These are phyloP conservation scores for Suhomyces terraborum DNA, from an alignment of 1,139 yeast genomes.

Conservation along the genomic window DNA sequence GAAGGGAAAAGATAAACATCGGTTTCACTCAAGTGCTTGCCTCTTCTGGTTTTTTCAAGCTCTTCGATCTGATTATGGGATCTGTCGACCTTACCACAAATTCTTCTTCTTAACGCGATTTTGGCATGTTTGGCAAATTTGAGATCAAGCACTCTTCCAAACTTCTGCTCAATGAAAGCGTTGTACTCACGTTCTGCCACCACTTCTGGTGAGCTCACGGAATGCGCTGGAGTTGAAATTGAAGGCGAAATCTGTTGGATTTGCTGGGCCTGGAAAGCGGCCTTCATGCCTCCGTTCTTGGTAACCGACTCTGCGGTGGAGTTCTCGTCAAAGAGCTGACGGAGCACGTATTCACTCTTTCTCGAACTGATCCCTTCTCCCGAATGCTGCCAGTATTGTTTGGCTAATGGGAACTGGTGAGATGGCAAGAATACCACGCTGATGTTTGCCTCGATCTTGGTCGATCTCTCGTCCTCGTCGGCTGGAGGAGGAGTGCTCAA, in stretches of 20 bases:
- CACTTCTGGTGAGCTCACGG: slow-evolving; percentile 30
- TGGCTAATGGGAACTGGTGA: slow-evolving; percentile 60
- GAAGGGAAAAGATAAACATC: slow-evolving; percentile 86
- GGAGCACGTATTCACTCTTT: slow-evolving; percentile 78
- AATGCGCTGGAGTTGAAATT: slow-evolving; percentile 25
- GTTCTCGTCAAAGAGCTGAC: slow-evolving; percentile 51
- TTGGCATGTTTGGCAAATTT: slow-evolving; percentile 77
- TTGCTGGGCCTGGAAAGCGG: slow-evolving; percentile 41
- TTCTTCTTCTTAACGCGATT: slow-evolving; percentile 68
- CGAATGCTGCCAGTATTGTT: slow-evolving; percentile 93
- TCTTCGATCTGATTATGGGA: slow-evolving; percentile 37
- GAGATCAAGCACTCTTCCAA: slow-evolving; percentile 83
- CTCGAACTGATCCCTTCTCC: slow-evolving; percentile 95
- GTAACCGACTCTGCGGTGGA: background rate
- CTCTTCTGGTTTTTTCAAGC: slow-evolving; percentile 35
- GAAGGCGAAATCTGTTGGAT: slow-evolving; percentile 38
- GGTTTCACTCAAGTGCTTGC: slow-evolving; percentile 43
- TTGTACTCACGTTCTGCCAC: slow-evolving; percentile 54
- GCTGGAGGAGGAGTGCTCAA: slow-evolving; percentile 72
- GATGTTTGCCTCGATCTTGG: slow-evolving; percentile 63
- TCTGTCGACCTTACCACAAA: slow-evolving; percentile 65
- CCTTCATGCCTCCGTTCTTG: slow-evolving; percentile 23
- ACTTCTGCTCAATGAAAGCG: slow-evolving; percentile 81
- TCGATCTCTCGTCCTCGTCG: slow-evolving; percentile 57
- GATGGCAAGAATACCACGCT: slow-evolving; percentile 77